Base-by-base conservation (phyloP, 805 yeast species). In the Jamesozyma hellenica region DNA sequence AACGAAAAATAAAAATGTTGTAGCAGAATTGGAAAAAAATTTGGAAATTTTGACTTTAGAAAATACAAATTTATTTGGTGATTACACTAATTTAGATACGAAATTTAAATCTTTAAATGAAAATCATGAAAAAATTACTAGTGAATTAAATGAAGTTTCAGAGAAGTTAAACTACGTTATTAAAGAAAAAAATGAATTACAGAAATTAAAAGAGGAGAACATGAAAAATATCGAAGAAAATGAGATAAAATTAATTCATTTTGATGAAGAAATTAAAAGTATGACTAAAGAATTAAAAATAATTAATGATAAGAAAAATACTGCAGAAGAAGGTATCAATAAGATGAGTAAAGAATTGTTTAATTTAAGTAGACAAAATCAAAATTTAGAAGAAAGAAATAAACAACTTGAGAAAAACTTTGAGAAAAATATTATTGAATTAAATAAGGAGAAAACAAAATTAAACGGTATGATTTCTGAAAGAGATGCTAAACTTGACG, bases 331-430 rank as follows among this genome's bases (percentile, higher is more conserved):
- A 43, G 96, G 95, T 4, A 79, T 88, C 38, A 87, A 87, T 55
- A 87, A 86, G 49, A 83, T 88, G 95, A 82, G 80, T 40, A 67
- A 90, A 30, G 97, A 88, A 47, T 64, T 88, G 25, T 74, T 85
- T 58, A 72, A 72, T 35, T 64, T 86, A 32, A 70, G 77, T 0
- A 75, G 74, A 40, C 76, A 75, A 27, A 79, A 78, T 42, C 75
- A 72, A 2, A 70, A 71, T 0, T 50, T 70, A 6, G 77, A 71
- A 34, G 64, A 65, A 19, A 58, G 60, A 8, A 58, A 73, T 13
- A 68, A 66, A 30, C 51, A 48, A 4, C 43, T 70, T 33, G 72
- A 75, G 41, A 71, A 66, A 32, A 71, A 71, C 25, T 55, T 57
- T 3, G 69, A 65, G 15, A 70, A 66, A 30, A 46, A 51, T 0